Evolutionary conservation across 164 flowering plant genomes (phyloP).

Genomic region (Cinnamomum chago): DNA sequence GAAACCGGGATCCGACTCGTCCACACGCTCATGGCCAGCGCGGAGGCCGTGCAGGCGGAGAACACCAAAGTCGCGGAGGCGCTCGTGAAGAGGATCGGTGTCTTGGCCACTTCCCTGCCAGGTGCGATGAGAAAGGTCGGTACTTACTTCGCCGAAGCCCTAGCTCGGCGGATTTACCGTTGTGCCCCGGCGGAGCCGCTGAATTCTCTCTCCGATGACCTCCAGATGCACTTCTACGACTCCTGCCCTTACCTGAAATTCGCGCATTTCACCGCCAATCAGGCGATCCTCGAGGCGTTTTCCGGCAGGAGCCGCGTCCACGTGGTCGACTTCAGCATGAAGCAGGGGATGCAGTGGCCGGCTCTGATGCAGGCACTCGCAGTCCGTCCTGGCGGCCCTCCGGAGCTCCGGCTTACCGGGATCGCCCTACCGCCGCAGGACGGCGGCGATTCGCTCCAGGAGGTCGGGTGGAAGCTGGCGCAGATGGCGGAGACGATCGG

Average conservation of each 20-base stretch:
- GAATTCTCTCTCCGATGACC: conserved; percentile 30
- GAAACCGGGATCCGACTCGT: conserved; percentile 68
- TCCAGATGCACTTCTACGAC: conserved; percentile 81
- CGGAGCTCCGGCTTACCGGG: conserved; percentile 63
- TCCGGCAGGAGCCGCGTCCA: conserved; percentile 58
- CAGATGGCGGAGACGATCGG: conserved; percentile 53
- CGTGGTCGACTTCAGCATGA: conserved; percentile 69
- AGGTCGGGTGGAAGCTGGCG: conserved; percentile 63
- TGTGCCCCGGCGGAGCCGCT: conserved; percentile 31
- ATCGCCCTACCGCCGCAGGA: conserved; percentile 65
- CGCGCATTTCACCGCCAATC: conserved; percentile 92
- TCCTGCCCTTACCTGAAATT: conserved; percentile 81
- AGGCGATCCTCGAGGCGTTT: conserved; percentile 85
- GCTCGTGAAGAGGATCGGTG: conserved; percentile 52
- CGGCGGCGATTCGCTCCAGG: conserved; percentile 45
- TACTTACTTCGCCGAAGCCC: conserved; percentile 61
- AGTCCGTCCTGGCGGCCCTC: conserved; percentile 67
- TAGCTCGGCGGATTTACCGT: conserved; percentile 58
- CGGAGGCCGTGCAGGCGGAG: conserved; percentile 64
- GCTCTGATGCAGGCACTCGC: conserved; percentile 75
- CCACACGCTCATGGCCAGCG: conserved; percentile 77
- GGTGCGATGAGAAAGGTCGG: conserved; percentile 89
- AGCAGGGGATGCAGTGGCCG: conserved; percentile 89
- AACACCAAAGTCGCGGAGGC: conserved; percentile 51
- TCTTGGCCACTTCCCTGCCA: conserved; percentile 61